phyloP scores from a whole-genome alignment of 1,284 basidiomycete genomes.

The Trichosporon sp. region DNA sequence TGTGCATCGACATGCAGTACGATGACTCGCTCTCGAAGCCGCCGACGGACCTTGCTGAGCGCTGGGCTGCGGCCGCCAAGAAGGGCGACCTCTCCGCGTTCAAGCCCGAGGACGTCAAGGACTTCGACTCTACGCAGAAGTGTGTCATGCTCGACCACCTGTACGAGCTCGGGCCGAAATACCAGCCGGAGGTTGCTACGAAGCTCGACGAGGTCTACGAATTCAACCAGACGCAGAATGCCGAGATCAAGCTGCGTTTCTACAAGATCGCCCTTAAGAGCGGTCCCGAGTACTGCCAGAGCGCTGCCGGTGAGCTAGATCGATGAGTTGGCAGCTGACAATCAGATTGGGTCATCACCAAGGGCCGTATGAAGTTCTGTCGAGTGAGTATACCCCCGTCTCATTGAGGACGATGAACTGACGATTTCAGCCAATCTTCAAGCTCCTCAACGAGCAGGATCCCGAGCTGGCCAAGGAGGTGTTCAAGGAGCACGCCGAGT shows the following conservation, averaged over 20 bases:
- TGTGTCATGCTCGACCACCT: conserved; percentile 60
- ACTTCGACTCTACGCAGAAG: conserved; percentile 52
- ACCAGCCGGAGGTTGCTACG: conserved; percentile 46
- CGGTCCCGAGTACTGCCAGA: conserved; percentile 56
- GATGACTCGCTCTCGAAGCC: conserved; percentile 74
- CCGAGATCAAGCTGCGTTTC: conserved; percentile 60
- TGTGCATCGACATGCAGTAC: conserved; percentile 81
- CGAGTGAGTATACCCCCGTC: conserved; percentile 30
- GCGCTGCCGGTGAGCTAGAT: conserved; percentile 55
- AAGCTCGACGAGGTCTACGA: conserved; percentile 57
- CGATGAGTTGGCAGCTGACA: conserved; percentile 3
- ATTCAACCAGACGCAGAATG: conserved; percentile 56
- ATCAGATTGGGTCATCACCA: conserved; percentile 58
- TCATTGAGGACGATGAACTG: not conserved
- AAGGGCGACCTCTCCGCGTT: conserved; percentile 55
- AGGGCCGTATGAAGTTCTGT: conserved; percentile 61
- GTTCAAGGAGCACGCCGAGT: conserved; percentile 58
- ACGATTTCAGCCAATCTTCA: conserved; percentile 53
- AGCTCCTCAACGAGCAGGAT: conserved; percentile 57
- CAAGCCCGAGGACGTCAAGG: conserved; percentile 47
- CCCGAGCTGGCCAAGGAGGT: conserved; percentile 59
- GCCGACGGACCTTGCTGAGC: conserved; percentile 63
- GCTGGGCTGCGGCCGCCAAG: conserved; percentile 73
- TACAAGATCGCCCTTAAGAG: conserved; percentile 59
- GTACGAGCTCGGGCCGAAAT: conserved; percentile 30